Conservation (phyloP, 495 filamentous ascomycete species). For the Darksidea phi region DNA sequence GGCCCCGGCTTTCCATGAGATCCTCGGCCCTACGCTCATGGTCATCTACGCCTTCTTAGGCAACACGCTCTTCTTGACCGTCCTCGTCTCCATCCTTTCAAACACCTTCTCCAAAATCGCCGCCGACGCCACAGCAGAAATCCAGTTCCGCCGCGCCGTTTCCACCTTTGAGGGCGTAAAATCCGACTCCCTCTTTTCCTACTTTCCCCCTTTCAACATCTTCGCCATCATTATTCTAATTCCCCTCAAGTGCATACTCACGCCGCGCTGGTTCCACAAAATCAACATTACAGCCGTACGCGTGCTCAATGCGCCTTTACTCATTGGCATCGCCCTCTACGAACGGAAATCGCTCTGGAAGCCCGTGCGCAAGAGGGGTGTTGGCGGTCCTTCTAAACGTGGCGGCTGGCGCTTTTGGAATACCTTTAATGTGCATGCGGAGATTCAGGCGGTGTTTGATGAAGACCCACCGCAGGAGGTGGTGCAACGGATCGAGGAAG, state of each 20-base stretch:
- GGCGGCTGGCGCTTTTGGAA: constrained; percentile 46
- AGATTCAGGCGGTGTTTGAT: constrained; percentile 67
- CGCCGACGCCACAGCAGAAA: constrained; percentile 63
- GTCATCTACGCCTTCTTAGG: constrained; percentile 70
- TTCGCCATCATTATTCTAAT: constrained; percentile 62
- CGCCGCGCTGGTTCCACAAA: constrained; percentile 74
- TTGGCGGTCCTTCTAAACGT: constrained; percentile 18
- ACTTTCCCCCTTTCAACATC: constrained; percentile 72
- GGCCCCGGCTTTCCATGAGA: constrained; percentile 63
- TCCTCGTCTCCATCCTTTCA: constrained; percentile 71
- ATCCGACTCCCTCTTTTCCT: constrained; percentile 69
- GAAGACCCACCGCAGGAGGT: constrained; percentile 62
- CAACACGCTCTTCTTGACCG: constrained; percentile 74
- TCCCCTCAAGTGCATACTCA: constrained; percentile 63
- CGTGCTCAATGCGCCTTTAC: constrained; percentile 62
- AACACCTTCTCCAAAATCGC: constrained; percentile 69
- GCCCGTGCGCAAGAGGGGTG: constrained; percentile 31
- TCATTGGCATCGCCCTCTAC: constrained; percentile 58
- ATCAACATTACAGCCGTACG: constrained; percentile 67
- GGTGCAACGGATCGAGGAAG: constrained; percentile 52
- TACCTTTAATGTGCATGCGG: constrained; percentile 60
- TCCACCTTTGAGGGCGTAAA: constrained; percentile 77
- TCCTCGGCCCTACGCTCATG: constrained; percentile 68
- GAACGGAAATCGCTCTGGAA: constrained; percentile 55
- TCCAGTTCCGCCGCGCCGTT: constrained; percentile 68